phyloP scores from a whole-genome alignment of 129 eudicot species.

The Flaveria trinervia region DNA sequence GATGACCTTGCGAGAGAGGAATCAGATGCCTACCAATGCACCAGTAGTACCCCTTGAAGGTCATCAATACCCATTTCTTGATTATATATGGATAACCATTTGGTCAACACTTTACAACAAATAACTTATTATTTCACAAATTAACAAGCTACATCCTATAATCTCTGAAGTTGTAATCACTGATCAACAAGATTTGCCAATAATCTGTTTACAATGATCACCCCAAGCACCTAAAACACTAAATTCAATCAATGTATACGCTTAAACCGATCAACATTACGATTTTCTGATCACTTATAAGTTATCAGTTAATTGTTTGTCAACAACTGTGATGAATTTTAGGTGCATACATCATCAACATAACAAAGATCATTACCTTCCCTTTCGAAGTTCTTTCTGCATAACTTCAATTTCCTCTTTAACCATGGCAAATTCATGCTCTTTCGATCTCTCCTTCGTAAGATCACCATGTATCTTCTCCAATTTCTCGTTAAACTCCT shows the following conservation, averaged over 20 bases:
- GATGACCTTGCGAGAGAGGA: no score
- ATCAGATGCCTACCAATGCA: no score
- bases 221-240: constrained; percentile 4
- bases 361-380: constrained; percentile 48
- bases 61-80: neutral
- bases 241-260: neutral
- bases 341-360: neutral
- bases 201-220: neutral
- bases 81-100: neutral
- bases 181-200: no score
- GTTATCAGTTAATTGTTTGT: no score
- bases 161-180: neutral
- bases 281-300: no score
- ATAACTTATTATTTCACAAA: neutral
- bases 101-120: neutral
- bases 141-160: neutral
- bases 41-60: no score
- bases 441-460: constrained; percentile 29
- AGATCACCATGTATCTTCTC: constrained; percentile 38
- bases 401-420: constrained; percentile 52
- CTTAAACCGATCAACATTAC: neutral
- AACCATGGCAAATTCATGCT: constrained; percentile 32
- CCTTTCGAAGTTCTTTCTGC: constrained; percentile 58
- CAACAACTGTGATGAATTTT: neutral
- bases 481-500: constrained; percentile 51